Base-by-base conservation (phyloP, 139 green algal genomes). In the Asterochloris erici region DNA sequence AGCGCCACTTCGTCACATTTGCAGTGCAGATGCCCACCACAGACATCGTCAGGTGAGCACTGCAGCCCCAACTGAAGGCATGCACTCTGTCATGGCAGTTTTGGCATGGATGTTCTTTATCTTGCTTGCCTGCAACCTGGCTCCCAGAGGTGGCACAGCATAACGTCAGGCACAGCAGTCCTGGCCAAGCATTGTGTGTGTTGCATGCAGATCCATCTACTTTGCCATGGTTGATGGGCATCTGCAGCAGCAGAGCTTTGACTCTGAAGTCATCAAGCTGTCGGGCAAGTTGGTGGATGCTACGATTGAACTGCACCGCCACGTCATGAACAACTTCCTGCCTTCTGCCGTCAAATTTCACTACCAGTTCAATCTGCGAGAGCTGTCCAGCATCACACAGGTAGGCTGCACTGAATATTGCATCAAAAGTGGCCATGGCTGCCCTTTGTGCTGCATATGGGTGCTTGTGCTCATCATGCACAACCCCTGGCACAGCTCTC, bases 351-450 rank as follows among this genome's bases (percentile, higher is more conserved):
- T 97, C 64, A 97, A 96, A 84, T 98, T 97, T 86, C 93, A 97
- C 84, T 98, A 98, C 91, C 89, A 95, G 88, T 98, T 96, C 90
- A 98, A 96, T 86, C 88, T 98, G 81, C 89, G 94, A 12, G 95
- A 98, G 79, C 86, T 97, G 29, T 90, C 90, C 71, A 95, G 93
- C 87, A 93, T 98, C 86, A 87, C 90, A 1, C 86, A 87, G 75
- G 84, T 84, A 28, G 15, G 75, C 38, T 15, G 21, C 38, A 54
- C 38, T 54, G 38, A 6, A 54, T 6, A 54, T 54, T 54, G 38
- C 38, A 54, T 54, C 38, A 54, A 6, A 54, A 6, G 38, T 54
- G 38, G 38, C 38, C 38, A 54, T 6, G 6, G 38, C 38, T 6
- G 38, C 38, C 38, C 38, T 54, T 54, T 54, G 38, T 2, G 38